Percentiles rank a stretch among this genome's conserved stretches.
These are phyloP conservation scores for Skeletonema marinoi DNA, from an alignment of 108 stramenopile species.

Conservation along the genomic window DNA sequence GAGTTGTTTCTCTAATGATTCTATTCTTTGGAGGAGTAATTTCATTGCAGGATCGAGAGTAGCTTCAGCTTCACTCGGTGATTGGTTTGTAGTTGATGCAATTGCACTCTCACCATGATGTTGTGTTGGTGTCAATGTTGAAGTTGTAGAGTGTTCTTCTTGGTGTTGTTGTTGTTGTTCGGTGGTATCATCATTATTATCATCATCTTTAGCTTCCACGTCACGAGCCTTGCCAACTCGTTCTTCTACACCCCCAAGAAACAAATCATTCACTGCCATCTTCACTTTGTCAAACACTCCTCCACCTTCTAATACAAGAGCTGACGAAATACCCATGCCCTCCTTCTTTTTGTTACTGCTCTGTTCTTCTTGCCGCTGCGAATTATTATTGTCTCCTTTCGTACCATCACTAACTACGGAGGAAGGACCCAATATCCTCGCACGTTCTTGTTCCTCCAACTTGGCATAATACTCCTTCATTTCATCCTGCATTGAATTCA, in stretches of 20 bases:
- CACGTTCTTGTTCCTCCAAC: constrained; percentile 23
- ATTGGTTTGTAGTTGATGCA: not conserved
- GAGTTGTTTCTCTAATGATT: constrained; percentile 33
- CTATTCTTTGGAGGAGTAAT: constrained; percentile 29
- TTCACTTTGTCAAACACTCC: constrained; percentile 22
- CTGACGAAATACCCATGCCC: constrained; percentile 23
- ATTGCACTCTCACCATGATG: not conserved
- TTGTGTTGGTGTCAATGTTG: not conserved
- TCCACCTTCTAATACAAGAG: constrained; percentile 28
- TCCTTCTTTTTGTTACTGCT: not conserved
- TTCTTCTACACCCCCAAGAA: constrained; percentile 41
- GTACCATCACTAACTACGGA: not conserved
- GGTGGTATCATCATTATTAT: not conserved
- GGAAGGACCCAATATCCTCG: constrained; percentile 28
- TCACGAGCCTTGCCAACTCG: not conserved
- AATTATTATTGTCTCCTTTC: not conserved
- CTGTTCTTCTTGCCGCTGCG: not conserved
- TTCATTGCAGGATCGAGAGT: constrained; percentile 6
- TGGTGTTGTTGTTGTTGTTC: not conserved
- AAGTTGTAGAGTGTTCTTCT: not conserved
- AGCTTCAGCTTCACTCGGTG: not conserved
- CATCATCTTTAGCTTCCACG: not conserved
- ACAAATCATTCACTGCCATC: constrained; percentile 31
- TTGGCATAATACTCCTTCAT: constrained; percentile 33
- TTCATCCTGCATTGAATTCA: constrained; percentile 35